Base-by-base conservation (phyloP, 352 stramenopile species). In the Thraustochytrium striatum region DNA sequence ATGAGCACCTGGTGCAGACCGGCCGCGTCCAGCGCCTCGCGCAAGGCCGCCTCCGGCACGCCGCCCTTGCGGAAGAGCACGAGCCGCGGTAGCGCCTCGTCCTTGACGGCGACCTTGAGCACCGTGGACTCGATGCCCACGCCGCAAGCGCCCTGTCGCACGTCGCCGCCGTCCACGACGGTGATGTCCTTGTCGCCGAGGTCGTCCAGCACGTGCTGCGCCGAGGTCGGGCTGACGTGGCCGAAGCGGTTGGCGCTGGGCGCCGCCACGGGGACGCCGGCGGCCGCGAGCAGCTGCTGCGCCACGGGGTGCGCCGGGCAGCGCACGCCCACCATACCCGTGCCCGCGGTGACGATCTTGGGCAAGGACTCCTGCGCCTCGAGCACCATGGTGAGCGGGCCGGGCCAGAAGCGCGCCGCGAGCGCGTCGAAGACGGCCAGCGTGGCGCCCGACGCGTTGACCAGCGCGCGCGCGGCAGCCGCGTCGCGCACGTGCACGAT, bases 241-340 rank as follows among this genome's bases (percentile, higher is more conserved):
- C 96, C 96, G 85, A 99, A 99, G 69, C 96, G 91, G 83, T 99
- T 99, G 9, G 97, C 97, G 84, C 91, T 98, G 0, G 97, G 97
- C 32, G 96, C 97, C 3, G 96, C 96, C 25, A 99, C 93, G 0
- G 97, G 97, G 38, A 99, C 89, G 32, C 90, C 81, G 2, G 93
- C 91, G 39, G 85, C 87, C 32, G 85, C 84, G 35, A 99, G 88
- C 44, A 99, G 83, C 52, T 86, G 84, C 72, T 91, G 87, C 0
- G 95, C 95, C 19, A 99, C 85, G 0, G 91, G 85, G 83, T 99
- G 95, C 30, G 89, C 87, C 0, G 97, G 97, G 61, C 89, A 95
- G 35, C 97, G 93, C 78, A 99, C 92, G 0, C 96, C 96, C 8
- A 99, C 94, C 86, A 97, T 98, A 39, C 95, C 96, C 3, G 97